Conservation (phyloP, 2,329 filamentous ascomycete genomes). For the Alternaria consortialis region DNA sequence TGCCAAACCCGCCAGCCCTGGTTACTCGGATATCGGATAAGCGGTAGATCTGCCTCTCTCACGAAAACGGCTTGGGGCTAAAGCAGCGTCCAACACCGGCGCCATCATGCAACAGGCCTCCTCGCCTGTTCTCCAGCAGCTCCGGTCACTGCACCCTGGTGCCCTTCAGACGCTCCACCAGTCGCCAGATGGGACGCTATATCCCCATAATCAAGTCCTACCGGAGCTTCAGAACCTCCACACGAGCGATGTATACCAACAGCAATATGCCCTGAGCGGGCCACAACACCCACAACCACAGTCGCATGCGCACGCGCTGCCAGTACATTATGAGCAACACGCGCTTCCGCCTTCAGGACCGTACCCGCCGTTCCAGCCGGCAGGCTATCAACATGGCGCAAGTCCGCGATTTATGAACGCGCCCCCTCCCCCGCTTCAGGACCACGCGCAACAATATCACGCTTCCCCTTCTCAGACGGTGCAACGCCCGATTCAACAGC, state of each 20-base stretch:
- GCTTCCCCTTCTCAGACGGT: slow-evolving; percentile 24
- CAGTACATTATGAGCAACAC: slow-evolving; percentile 49
- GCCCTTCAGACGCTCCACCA: slow-evolving; percentile 44
- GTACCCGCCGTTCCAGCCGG: slow-evolving; percentile 33
- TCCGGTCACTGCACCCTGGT: slow-evolving; percentile 38
- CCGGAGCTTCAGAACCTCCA: slow-evolving; percentile 54
- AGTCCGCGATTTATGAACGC: slow-evolving; percentile 37
- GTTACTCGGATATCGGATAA: slow-evolving; percentile 6
- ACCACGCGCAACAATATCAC: slow-evolving; percentile 28
- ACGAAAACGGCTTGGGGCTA: slow-evolving; percentile 24
- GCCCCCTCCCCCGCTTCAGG: slow-evolving; percentile 25
- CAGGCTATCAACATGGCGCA: slow-evolving; percentile 35
- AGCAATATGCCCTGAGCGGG: slow-evolving; percentile 29
- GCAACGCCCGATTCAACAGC: slow-evolving; percentile 21
- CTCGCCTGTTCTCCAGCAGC: slow-evolving; percentile 30
- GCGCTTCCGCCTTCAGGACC: slow-evolving; percentile 32
- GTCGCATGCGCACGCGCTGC: slow-evolving; percentile 32
- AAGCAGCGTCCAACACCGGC: slow-evolving; percentile 37
- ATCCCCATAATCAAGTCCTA: slow-evolving; percentile 36
- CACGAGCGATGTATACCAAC: slow-evolving; percentile 34
- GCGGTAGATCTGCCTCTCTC: slow-evolving; percentile 12
- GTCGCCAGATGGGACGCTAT: slow-evolving; percentile 35
- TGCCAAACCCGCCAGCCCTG: neutral
- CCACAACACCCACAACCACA: slow-evolving; percentile 30
- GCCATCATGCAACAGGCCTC: slow-evolving; percentile 35